Conservation (phyloP, 1,284 basidiomycete species). For the Meira nashicola region DNA sequence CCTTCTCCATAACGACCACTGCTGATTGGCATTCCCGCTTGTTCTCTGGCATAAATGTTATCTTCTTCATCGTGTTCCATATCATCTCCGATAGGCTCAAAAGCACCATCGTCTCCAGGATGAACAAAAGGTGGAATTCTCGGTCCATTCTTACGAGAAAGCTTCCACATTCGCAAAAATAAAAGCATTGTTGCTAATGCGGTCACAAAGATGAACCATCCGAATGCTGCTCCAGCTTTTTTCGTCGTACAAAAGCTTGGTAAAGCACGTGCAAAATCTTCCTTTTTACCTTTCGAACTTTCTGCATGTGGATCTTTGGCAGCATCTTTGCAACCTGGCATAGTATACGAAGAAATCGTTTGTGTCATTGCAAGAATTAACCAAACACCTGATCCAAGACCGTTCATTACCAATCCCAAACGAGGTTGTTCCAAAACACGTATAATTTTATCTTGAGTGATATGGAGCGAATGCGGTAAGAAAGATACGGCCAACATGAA, state of each 20-base stretch:
- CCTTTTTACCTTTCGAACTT: conserved; percentile 23
- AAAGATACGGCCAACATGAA: conserved; percentile 35
- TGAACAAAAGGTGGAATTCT: conserved; percentile 45
- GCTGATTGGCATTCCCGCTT: conserved; percentile 1
- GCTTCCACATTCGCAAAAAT: conserved; percentile 39
- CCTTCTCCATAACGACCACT: conserved; percentile 14
- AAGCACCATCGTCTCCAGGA: conserved; percentile 38
- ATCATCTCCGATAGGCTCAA: conserved; percentile 35
- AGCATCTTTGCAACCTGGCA: conserved; percentile 39
- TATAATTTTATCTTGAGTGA: conserved; percentile 9
- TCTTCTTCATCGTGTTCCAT: conserved; percentile 21
- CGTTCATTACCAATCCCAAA: conserved; percentile 38
- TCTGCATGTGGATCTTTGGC: conserved; percentile 35
- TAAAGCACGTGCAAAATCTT: conserved; percentile 28
- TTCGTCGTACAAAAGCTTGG: conserved; percentile 41
- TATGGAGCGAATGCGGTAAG: conserved; percentile 17
- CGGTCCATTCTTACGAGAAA: conserved; percentile 44
- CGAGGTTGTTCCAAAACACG: conserved; percentile 35
- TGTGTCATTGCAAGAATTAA: conserved; percentile 34
- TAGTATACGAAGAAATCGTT: conserved; percentile 40
- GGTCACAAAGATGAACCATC: conserved; percentile 37
- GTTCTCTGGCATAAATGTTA: conserved; percentile 13
- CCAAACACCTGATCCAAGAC: conserved; percentile 26
- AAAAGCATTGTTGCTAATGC: conserved; percentile 33
- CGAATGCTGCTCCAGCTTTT: conserved; percentile 40